Evolutionary conservation across 192 early-diverging fungal species (phyloP).

Genomic region (Endogone sp.): DNA sequence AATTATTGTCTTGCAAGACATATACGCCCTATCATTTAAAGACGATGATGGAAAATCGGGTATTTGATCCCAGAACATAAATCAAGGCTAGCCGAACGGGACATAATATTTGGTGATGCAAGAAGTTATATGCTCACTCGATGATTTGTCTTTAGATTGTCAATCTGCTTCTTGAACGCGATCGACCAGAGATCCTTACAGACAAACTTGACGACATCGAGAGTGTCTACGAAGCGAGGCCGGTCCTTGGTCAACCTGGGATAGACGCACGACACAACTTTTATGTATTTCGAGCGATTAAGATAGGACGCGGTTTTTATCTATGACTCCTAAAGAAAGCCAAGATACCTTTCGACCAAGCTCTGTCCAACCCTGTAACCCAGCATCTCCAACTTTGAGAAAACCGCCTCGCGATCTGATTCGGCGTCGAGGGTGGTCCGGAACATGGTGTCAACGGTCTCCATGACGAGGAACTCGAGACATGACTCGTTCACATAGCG

Average conservation of each 20-base stretch:
- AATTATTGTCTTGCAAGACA: constrained; percentile 96
- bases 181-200: constrained; percentile 98
- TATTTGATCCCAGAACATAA: not conserved
- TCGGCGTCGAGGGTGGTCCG: constrained; percentile 52
- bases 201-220: constrained; percentile 98
- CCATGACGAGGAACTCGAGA: constrained; percentile 71
- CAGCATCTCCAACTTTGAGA: constrained; percentile 85
- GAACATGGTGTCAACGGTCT: constrained; percentile 70
- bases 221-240: constrained; percentile 85
- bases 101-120: not conserved
- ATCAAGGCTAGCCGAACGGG: not conserved
- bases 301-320: not conserved
- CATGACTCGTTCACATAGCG: constrained; percentile 56
- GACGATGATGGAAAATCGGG: not conserved
- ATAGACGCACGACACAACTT: not conserved
- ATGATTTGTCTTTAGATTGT: constrained; percentile 99
- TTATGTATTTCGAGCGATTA: too few species aligned
- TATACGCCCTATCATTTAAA: constrained; percentile 80
- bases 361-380: constrained; percentile 89
- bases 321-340: not conserved
- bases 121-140: constrained; percentile 52
- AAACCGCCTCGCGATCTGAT: constrained; percentile 81
- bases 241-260: constrained; percentile 78
- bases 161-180: constrained; percentile 95
- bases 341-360: constrained; percentile 72